Base-by-base conservation (phyloP, 2,329 filamentous ascomycete species). In the Fusarium musae region DNA sequence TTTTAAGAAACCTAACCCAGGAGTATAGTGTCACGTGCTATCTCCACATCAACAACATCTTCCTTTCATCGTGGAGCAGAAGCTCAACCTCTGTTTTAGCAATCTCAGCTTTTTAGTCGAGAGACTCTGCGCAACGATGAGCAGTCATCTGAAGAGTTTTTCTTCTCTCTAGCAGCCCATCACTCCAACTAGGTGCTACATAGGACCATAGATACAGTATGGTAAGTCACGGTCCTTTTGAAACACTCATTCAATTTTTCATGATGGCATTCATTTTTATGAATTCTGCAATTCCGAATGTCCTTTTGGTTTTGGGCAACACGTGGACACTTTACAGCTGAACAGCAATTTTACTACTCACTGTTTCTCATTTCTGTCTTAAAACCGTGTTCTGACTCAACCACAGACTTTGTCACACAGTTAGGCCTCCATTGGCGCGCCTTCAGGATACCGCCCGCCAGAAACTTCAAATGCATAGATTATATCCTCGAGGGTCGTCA, bases 261-360 rank as follows among this genome's bases (percentile, higher is more conserved):
- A 81, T 82, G 81, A 83, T 83, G 81, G 63, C 68, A 79, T 82
- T 81, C 78, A 80, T 83, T 78, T 75, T 74, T 78, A 78, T 82
- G 84, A 84, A 85, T 86, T 86, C 84, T 86, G 84, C 84, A 86
- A 86, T 85, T 82, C 84, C 81, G 79, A 86, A 82, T 75, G 74
- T 74, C 78, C 58, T 69, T 62, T 68, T 69, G 69, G 72, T 67
- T 67, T 67, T 67, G 53, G 69, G 66, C 61, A 56, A 75, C 34
- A 68, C 81, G 80, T 81, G 79, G 80, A 83, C 70, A 82, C 69
- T 63, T 78, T 75, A 72, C 74, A 73, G 75, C 78, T 78, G 72
- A 72, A 73, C 47, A 42, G 59, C 44, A 57, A 61, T 17, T 3
- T 68, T 28, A n/a, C 54, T 65, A 63, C 58, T 65, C 17, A 26